A percentile compares a stretch with the other conserved stretches of the same genome.
Conservation (phyloP, 345 rosid genomes). For the Pistacia atlantica region DNA sequence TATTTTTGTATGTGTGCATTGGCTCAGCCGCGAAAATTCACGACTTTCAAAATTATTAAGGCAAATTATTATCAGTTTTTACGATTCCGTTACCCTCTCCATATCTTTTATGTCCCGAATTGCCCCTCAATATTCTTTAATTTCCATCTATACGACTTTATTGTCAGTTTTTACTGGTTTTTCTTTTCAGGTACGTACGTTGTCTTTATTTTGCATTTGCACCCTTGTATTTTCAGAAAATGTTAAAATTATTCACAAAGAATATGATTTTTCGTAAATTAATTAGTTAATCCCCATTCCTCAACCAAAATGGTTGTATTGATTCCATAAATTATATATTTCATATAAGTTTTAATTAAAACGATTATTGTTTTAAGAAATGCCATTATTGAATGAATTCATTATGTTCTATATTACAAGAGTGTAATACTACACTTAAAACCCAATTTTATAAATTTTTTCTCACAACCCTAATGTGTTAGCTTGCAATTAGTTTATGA, state of each 20-base stretch:
- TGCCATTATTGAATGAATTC: too few relatives aligned
- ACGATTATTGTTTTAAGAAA: too few relatives aligned
- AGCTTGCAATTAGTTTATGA: too few relatives aligned
- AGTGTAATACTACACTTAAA: too few relatives aligned
- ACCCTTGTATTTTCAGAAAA: background rate
- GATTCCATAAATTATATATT: too few relatives aligned
- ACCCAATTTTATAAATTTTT: too few relatives aligned
- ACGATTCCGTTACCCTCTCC: background rate
- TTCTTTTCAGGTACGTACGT: background rate
- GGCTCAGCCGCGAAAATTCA: constrained; percentile 40
- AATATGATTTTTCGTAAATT: background rate
- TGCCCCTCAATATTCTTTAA: constrained; percentile 4
- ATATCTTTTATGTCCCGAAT: background rate
- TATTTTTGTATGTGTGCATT: background rate
- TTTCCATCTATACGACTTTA: background rate
- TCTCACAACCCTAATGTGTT: too few relatives aligned
- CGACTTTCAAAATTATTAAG: constrained; percentile 21
- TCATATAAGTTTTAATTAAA: too few relatives aligned
- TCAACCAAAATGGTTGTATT: too few relatives aligned
- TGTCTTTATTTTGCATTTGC: background rate
- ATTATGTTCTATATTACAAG: too few relatives aligned
- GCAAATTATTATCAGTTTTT: background rate
- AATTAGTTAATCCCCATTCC: background rate
- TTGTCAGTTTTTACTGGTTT: background rate
- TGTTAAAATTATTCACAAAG: background rate